Conservation (phyloP, 1,139 yeast species). For the Scheffersomyces lignicola region DNA sequence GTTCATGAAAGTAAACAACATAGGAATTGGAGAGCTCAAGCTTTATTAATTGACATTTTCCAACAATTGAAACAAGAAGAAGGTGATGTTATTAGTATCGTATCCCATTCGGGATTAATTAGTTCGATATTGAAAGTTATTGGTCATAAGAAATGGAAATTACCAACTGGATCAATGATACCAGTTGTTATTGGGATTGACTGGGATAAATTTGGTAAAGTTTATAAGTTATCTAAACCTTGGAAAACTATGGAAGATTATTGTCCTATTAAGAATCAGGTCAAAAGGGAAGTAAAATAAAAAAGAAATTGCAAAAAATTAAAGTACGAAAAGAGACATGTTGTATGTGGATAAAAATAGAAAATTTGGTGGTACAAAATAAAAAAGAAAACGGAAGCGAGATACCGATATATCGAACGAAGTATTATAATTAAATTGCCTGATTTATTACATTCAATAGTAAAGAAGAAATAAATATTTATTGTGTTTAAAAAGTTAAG, state of each 20-base stretch:
- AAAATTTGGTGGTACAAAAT: slow-evolving; percentile 1
- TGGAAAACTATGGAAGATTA: slow-evolving; percentile 15
- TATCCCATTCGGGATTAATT: slow-evolving; percentile 37
- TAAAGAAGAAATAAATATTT: slow-evolving; percentile 1
- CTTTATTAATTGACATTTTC: slow-evolving; percentile 31
- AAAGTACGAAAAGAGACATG: background rate
- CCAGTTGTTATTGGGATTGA: slow-evolving; percentile 11
- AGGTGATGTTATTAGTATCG: slow-evolving; percentile 29
- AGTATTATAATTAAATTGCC: slow-evolving; percentile 1
- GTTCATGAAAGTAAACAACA: slow-evolving; percentile 28
- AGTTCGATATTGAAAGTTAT: slow-evolving; percentile 27
- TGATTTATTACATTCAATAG: slow-evolving; percentile 1
- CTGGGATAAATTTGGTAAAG: slow-evolving; percentile 4
- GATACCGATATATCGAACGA: slow-evolving; percentile 1
- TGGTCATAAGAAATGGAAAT: slow-evolving; percentile 17
- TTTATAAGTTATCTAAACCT: slow-evolving; percentile 13
- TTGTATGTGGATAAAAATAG: slow-evolving; percentile 1
- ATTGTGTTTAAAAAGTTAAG: background rate
- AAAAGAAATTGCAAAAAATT: background rate
- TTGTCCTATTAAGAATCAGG: slow-evolving; percentile 12
- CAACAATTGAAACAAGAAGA: slow-evolving; percentile 7
- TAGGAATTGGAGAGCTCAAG: slow-evolving; percentile 23
- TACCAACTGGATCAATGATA: slow-evolving; percentile 13
- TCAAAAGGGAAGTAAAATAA: background rate
- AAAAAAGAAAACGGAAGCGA: slow-evolving; percentile 1